These are phyloP conservation scores for Fraxinus dipetala DNA, from an alignment of 305 asterid genomes.

Conservation along the genomic window DNA sequence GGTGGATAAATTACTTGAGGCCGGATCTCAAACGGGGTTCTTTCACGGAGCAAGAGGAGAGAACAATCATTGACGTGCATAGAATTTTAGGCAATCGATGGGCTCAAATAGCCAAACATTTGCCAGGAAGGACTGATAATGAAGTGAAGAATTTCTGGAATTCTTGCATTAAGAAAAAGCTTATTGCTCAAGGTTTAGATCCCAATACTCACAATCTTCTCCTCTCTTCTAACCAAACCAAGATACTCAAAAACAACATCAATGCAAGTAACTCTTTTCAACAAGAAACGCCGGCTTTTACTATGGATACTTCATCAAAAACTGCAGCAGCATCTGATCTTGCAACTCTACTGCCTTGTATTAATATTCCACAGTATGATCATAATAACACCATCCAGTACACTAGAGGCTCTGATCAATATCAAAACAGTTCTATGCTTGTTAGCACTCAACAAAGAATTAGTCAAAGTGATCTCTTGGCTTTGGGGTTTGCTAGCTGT, in stretches of 20 bases:
- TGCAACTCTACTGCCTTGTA: conserved; percentile 5
- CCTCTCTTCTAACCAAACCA: conserved; percentile 37
- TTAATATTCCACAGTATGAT: conserved; percentile 2
- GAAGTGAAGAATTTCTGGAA: conserved; percentile 96
- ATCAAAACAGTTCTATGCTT: conserved; percentile 30
- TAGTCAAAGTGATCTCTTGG: neutral
- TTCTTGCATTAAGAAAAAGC: conserved; percentile 85
- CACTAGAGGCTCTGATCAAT: neutral
- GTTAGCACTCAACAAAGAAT: neutral
- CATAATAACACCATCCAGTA: neutral
- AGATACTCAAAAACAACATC: conserved; percentile 6
- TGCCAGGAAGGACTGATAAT: conserved; percentile 90
- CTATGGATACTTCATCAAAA: conserved; percentile 33
- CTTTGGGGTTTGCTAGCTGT: conserved; percentile 31
- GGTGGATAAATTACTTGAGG: conserved; percentile 87
- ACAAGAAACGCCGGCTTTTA: conserved; percentile 37
- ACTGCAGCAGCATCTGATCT: neutral
- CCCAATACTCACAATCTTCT: conserved; percentile 95
- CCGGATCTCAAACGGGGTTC: conserved; percentile 89
- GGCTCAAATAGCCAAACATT: conserved; percentile 93
- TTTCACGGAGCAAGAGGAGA: conserved; percentile 75
- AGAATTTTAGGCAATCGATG: conserved; percentile 82
- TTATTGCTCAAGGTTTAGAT: conserved; percentile 82
- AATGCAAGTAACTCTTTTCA: conserved; percentile 1
- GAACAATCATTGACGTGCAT: conserved; percentile 78